These are phyloP conservation scores for Leccinellum rugosiceps DNA, from an alignment of 768 basidiomycete species.

Conservation along the genomic window DNA sequence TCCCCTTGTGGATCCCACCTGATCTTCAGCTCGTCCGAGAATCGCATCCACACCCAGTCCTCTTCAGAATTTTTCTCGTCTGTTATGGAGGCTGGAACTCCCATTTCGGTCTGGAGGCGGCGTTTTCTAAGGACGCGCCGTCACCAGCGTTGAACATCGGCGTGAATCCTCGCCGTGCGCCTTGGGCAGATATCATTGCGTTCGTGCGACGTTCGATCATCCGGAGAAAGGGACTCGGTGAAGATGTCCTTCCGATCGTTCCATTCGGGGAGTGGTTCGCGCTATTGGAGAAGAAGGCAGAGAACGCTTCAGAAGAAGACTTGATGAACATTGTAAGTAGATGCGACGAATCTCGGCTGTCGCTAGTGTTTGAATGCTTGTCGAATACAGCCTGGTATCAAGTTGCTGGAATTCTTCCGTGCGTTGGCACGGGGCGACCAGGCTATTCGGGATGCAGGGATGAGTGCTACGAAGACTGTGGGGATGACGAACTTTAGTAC, in stretches of 20 bases:
- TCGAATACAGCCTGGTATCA: conserved; percentile 31
- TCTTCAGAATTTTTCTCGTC: conserved; percentile 11
- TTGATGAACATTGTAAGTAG: conserved; percentile 32
- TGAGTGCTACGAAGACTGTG: conserved; percentile 8
- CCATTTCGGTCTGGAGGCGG: conserved; percentile 29
- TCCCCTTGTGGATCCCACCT: conserved; percentile 34
- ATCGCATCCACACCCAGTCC: conserved; percentile 38
- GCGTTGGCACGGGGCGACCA: conserved; percentile 20
- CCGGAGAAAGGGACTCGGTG: conserved; percentile 1
- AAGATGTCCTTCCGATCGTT: conserved; percentile 27
- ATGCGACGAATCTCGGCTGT: background rate
- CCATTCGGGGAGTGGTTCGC: conserved; percentile 36
- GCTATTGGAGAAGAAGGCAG: conserved; percentile 20
- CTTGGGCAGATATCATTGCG: conserved; percentile 32
- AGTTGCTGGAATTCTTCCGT: conserved; percentile 35
- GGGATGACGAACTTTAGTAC: conserved; percentile 24
- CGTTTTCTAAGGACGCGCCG: conserved; percentile 13
- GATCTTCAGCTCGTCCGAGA: conserved; percentile 19
- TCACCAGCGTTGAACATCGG: conserved; percentile 34
- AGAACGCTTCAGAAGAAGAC: conserved; percentile 24
- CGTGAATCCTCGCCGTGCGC: conserved; percentile 36
- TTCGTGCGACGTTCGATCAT: conserved; percentile 20
- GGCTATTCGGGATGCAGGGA: background rate
- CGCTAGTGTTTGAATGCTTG: background rate
- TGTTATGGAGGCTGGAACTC: background rate